A percentile compares a stretch with the other conserved stretches of the same genome.
These are phyloP conservation scores for Thielaviopsis musarum DNA, from an alignment of 2,329 filamentous ascomycete species.

Conservation along the genomic window DNA sequence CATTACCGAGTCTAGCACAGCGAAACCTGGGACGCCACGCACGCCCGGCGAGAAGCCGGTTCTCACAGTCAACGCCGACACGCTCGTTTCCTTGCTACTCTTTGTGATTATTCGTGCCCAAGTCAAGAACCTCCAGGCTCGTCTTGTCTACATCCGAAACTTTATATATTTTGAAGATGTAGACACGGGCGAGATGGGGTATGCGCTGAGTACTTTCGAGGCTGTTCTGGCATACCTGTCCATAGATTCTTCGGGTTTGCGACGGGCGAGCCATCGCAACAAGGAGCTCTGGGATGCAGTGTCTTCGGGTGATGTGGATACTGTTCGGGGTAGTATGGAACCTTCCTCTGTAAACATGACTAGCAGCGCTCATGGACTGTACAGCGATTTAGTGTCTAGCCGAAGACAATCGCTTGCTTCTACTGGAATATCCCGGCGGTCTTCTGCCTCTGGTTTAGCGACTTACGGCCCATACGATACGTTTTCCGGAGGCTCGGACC, in stretches of 20 bases:
- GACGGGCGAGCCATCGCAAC: constrained; percentile 74
- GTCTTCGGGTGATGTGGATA: constrained; percentile 57
- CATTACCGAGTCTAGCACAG: constrained; percentile 18
- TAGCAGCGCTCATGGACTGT: constrained; percentile 2
- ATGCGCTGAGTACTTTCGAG: constrained; percentile 89
- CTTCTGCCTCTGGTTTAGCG: constrained; percentile 17
- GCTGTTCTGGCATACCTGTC: constrained; percentile 80
- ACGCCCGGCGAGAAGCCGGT: constrained; percentile 37
- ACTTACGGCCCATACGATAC: constrained; percentile 25
- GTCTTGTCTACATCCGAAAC: constrained; percentile 85
- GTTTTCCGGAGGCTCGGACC: constrained; percentile 38
- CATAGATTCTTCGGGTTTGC: constrained; percentile 63
- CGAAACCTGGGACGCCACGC: constrained; percentile 21
- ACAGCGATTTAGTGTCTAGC: constrained; percentile 3
- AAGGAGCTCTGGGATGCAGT: constrained; percentile 75
- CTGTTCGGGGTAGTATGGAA: constrained; percentile 65
- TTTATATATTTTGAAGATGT: constrained; percentile 98
- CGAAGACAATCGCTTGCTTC: constrained; percentile 5
- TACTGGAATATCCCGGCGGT: constrained; percentile 22
- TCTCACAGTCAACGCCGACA: constrained; percentile 64
- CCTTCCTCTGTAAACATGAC: constrained; percentile 25
- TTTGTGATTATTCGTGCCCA: constrained; percentile 87
- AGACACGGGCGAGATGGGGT: constrained; percentile 88
- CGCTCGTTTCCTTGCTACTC: constrained; percentile 76
- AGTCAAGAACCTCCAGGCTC: constrained; percentile 71